phyloP scores from a whole-genome alignment of 2,329 filamentous ascomycete genomes.

The Claviceps africana region DNA sequence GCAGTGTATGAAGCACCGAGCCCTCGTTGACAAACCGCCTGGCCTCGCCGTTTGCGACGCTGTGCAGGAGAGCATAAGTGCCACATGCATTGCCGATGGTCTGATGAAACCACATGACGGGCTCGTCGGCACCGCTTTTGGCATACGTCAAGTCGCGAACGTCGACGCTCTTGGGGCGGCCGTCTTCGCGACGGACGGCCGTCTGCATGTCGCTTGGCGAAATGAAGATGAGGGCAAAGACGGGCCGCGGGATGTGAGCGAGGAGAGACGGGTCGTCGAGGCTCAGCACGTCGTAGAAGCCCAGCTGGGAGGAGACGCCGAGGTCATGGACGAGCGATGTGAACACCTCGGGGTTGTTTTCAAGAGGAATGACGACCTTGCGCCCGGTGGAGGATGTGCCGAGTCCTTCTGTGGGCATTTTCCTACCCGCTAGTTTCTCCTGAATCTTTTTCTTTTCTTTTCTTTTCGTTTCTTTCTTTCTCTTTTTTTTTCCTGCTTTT shows the following conservation, averaged over 20 bases:
- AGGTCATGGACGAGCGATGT: constrained; percentile 55
- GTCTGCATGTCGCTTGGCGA: constrained; percentile 47
- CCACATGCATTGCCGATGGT: constrained; percentile 76
- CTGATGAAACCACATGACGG: constrained; percentile 72
- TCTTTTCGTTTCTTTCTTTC: neutral
- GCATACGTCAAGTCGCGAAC: constrained; percentile 18
- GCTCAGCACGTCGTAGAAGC: constrained; percentile 72
- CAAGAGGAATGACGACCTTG: constrained; percentile 27
- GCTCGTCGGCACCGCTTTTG: constrained; percentile 32
- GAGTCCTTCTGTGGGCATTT: constrained; percentile 18
- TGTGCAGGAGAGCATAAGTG: constrained; percentile 63
- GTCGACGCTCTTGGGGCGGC: constrained; percentile 9
- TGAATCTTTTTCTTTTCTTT: neutral
- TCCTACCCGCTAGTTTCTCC: neutral
- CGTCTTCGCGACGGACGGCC: constrained; percentile 19
- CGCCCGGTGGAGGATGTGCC: constrained; percentile 15
- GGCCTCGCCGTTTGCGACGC: constrained; percentile 54
- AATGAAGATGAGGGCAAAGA: constrained; percentile 65
- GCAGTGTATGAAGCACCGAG: constrained; percentile 43
- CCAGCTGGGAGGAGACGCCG: constrained; percentile 51
- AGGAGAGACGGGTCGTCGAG: constrained; percentile 67
- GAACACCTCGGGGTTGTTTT: constrained; percentile 67
- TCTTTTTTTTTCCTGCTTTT: neutral
- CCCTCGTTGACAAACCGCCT: constrained; percentile 36
- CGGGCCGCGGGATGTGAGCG: constrained; percentile 56